Base-by-base conservation (phyloP, 345 rosid genomes). In the Moricandia moricandioides region DNA sequence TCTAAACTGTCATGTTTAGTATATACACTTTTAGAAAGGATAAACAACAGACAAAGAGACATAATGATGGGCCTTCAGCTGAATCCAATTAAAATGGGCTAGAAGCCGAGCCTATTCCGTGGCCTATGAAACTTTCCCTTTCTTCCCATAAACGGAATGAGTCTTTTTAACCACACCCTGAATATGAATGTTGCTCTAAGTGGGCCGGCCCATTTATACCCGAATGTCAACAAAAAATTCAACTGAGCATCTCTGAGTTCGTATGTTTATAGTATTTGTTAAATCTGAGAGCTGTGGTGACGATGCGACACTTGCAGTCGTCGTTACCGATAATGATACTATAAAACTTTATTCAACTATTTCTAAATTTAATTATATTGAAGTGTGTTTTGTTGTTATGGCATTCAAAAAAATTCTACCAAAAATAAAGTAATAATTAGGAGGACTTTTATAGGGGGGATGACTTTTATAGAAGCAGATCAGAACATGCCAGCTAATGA, bases 401-500 rank as follows among this genome's bases (percentile, higher is more conserved):
- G 30, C 31, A 47, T 75, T 49, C 14, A 35, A 49, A 60, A 52
- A 3, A 60, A 29, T 27, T 5, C 6, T 57, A 58, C 62, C 56
- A 52, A 61, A 68, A 68, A 39, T 13, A 52, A 52, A 69, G 35
- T 62, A 69, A 56, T 43, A 56, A 56, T 37, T 14, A 6, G 16
- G 30, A 63, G 7, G 69, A 51, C 62, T 60, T 59, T 40, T 3
- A 40, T 40, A 58, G n/a, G 40, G 45, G 37, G 43, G 40, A 61
- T 37, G 79, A 76, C 64, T 69, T 76, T 54, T 12, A 39, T 62
- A 75, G 69, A 34, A 59, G 66, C 40, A 67, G 62, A 75, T 68
- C 29, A 76, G 62, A 60, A 76, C 62, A 77, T 65, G 80, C 80
- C 76, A 77, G 80, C 76, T 71, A 70, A 33, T 71, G 76, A 77